Evolutionary conservation across 2,329 filamentous ascomycete species (phyloP).

Genomic region (Tolypocladium paradoxum): DNA sequence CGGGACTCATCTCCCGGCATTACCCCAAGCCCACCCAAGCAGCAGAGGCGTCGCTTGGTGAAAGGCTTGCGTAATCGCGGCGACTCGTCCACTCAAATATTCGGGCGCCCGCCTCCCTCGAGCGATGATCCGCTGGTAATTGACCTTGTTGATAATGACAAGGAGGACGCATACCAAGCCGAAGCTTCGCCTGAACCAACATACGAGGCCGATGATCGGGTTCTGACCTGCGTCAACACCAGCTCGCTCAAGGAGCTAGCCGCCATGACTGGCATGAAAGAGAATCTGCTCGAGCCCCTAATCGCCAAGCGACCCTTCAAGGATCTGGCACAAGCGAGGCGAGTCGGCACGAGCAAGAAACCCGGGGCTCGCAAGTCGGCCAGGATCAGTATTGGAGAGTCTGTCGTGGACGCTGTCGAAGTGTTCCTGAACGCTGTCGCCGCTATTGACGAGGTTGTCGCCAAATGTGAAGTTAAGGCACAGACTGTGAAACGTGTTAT

Average conservation of each 20-base stretch:
- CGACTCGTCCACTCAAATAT: conserved; percentile 12
- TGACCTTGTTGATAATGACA: conserved; percentile 27
- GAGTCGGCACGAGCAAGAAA: conserved; percentile 45
- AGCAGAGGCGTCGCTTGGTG: conserved; percentile 22
- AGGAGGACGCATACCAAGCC: conserved; percentile 29
- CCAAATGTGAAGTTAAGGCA: conserved; percentile 62
- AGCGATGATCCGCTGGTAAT: conserved; percentile 24
- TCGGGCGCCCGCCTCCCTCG: conserved; percentile 13
- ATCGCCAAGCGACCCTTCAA: conserved; percentile 66
- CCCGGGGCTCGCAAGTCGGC: conserved; percentile 33
- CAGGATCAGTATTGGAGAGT: conserved; percentile 39
- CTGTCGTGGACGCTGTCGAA: conserved; percentile 41
- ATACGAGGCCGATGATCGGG: conserved; percentile 27
- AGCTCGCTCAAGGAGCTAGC: conserved; percentile 66
- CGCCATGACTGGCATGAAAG: conserved; percentile 68
- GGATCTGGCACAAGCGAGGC: conserved; percentile 52
- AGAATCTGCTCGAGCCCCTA: conserved; percentile 57
- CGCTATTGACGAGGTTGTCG: conserved; percentile 73
- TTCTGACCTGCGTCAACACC: conserved; percentile 75
- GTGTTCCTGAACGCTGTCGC: conserved; percentile 72
- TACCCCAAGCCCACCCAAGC: conserved; percentile 19
- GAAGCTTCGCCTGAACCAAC: conserved; percentile 17
- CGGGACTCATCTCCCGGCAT: conserved; percentile 8
- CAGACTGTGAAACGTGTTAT: conserved; percentile 39
- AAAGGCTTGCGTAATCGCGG: conserved; percentile 21